phyloP scores from a whole-genome alignment of 495 filamentous ascomycete genomes.

The Jackrogersella multiformis region DNA sequence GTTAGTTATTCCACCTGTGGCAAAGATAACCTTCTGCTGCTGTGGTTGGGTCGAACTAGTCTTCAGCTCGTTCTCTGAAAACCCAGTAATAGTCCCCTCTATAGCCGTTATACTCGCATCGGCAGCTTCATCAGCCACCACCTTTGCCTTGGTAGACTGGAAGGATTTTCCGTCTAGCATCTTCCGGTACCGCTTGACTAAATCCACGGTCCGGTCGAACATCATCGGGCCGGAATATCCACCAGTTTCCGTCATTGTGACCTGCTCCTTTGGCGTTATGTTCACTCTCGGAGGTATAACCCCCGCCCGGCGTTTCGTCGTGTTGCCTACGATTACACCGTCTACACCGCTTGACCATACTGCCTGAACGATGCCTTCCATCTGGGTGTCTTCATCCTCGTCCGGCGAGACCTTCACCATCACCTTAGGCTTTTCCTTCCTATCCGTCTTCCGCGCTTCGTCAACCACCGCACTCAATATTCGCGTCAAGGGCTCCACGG shows the following conservation, averaged over 20 bases:
- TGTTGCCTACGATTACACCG: conserved; percentile 97
- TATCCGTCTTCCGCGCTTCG: conserved; percentile 70
- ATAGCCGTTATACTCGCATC: conserved; percentile 39
- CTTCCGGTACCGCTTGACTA: conserved; percentile 81
- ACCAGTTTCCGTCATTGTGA: conserved; percentile 75
- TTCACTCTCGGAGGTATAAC: conserved; percentile 70
- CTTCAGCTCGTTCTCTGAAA: conserved; percentile 39
- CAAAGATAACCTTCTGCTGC: conserved; percentile 84
- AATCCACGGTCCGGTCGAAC: conserved; percentile 75
- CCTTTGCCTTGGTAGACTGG: conserved; percentile 36
- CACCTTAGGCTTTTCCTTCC: conserved; percentile 79
- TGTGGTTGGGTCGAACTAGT: conserved; percentile 13
- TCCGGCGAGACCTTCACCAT: conserved; percentile 99
- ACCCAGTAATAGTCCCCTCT: conserved; percentile 44
- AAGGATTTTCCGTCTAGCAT: conserved; percentile 68
- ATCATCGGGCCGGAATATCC: conserved; percentile 91
- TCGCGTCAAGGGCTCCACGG: conserved; percentile 77
- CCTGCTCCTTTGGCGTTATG: conserved; percentile 72
- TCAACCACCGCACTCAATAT: conserved; percentile 84
- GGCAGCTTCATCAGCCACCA: conserved; percentile 44
- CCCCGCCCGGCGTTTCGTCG: conserved; percentile 81
- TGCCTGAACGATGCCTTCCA: conserved; percentile 87
- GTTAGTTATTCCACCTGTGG: conserved; percentile 87
- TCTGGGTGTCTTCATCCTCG: conserved; percentile 82
- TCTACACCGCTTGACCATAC: conserved; percentile 86